phyloP scores from a whole-genome alignment of 2,329 filamentous ascomycete genomes.

The Fusarium verrucosum region DNA sequence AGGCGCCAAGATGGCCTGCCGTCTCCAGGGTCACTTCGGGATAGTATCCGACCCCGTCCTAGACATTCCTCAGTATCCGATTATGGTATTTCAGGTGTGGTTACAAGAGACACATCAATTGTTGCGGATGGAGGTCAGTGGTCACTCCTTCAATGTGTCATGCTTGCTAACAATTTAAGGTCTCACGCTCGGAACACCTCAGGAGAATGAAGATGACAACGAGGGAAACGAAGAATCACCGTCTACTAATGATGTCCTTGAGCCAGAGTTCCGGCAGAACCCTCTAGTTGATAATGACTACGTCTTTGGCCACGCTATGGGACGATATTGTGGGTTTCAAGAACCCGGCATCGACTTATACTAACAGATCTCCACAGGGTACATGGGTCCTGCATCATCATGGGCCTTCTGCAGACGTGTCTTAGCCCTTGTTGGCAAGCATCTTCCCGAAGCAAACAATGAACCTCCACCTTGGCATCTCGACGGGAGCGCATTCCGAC shows the following conservation, averaged over 20 bases:
- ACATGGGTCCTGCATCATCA: slow-evolving; percentile 42
- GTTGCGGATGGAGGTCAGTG: slow-evolving; percentile 11
- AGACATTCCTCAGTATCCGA: slow-evolving; percentile 36
- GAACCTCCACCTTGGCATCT: slow-evolving; percentile 42
- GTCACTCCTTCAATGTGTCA: accelerated
- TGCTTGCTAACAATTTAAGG: not conserved
- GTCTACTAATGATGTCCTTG: slow-evolving; percentile 20
- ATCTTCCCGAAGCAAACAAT: slow-evolving; percentile 37
- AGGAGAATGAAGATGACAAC: not conserved
- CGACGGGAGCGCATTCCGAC: slow-evolving; percentile 39
- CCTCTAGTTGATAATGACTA: slow-evolving; percentile 41
- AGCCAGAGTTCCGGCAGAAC: slow-evolving; percentile 40
- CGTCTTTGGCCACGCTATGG: slow-evolving; percentile 36
- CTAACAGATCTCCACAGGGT: slow-evolving; percentile 19
- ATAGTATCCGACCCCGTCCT: not conserved
- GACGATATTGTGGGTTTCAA: slow-evolving; percentile 30
- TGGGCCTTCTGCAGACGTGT: slow-evolving; percentile 43
- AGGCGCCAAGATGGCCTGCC: slow-evolving; percentile 29
- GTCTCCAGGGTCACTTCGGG: slow-evolving; percentile 5
- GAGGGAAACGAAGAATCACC: slow-evolving; percentile 1
- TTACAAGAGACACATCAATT: not conserved
- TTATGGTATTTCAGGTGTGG: slow-evolving; percentile 15
- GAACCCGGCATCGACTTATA: accelerated
- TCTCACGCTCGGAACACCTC: slow-evolving; percentile 12
- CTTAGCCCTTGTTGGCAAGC: slow-evolving; percentile 37